These are phyloP conservation scores for Scorias spongiosa DNA, from an alignment of 2,329 filamentous ascomycete species.

Conservation along the genomic window DNA sequence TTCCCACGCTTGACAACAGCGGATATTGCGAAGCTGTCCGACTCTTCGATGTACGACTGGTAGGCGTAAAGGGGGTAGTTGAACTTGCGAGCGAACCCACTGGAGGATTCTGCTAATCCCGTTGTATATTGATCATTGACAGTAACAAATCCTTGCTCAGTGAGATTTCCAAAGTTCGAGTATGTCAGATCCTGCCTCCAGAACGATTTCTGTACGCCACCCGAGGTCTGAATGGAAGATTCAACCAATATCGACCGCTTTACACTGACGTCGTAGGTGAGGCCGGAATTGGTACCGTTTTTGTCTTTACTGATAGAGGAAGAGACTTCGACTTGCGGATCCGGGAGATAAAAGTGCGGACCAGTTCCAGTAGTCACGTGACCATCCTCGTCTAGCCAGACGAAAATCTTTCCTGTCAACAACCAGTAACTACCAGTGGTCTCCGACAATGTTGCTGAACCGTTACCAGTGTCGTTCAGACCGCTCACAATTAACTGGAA, in stretches of 20 bases:
- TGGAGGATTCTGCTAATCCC: conserved; percentile 30
- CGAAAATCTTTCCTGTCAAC: conserved; percentile 63
- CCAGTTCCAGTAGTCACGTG: conserved; percentile 38
- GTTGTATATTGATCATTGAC: conserved; percentile 35
- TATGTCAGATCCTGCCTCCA: conserved; percentile 48
- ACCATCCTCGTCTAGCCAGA: conserved; percentile 47
- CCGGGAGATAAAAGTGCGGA: conserved; percentile 21
- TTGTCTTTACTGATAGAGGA: conserved; percentile 31
- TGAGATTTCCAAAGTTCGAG: conserved; percentile 40
- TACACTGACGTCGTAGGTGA: conserved; percentile 40
- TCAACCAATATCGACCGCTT: conserved; percentile 39
- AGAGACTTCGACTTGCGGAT: conserved; percentile 35
- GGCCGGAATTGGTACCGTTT: conserved; percentile 42
- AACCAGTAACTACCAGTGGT: conserved; percentile 56
- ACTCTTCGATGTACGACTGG: conserved; percentile 31
- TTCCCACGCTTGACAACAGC: conserved; percentile 36
- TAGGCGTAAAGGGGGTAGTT: conserved; percentile 47
- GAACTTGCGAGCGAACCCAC: conserved; percentile 30
- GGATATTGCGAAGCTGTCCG: conserved; percentile 29
- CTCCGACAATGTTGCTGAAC: conserved; percentile 34
- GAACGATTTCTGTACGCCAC: conserved; percentile 24
- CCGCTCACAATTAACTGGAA: conserved; percentile 56
- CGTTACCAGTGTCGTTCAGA: conserved; percentile 40
- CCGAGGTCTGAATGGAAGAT: conserved; percentile 37
- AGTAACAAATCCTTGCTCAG: conserved; percentile 40